Conservation (phyloP, 2,329 filamentous ascomycete genomes). For the Fusarium pininemorale region DNA sequence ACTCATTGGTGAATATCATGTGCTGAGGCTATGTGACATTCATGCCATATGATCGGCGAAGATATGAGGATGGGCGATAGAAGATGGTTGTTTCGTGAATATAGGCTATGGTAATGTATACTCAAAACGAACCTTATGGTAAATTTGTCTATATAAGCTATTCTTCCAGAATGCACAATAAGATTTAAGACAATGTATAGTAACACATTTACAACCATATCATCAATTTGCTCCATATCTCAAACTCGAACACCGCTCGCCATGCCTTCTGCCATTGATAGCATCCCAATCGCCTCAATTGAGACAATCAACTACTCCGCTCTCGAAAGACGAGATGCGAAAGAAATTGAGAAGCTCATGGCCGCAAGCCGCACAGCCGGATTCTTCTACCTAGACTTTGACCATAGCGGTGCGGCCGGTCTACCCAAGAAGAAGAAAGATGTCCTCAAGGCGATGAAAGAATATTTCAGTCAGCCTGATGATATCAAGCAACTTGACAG, state of each 20-base stretch:
- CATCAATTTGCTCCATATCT: not conserved
- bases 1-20: not conserved
- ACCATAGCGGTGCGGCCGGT: not conserved
- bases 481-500: not conserved
- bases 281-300: no score
- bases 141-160: not conserved
- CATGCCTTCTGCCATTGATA: not conserved
- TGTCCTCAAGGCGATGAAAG: not conserved
- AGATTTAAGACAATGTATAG: no score
- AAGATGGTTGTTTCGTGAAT: no score
- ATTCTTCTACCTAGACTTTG: not conserved
- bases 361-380: not conserved
- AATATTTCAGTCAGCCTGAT: not conserved
- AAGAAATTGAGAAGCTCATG: not conserved
- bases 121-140: no score
- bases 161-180: not conserved
- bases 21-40: not conserved
- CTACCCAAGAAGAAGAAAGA: not conserved
- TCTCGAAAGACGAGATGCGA: not conserved
- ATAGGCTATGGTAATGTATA: fast-evolving
- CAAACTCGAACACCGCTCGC: no score
- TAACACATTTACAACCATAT: not conserved
- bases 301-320: not conserved
- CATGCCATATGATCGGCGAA: not conserved
- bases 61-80: not conserved